A percentile compares a stretch with the other conserved stretches of the same genome.
These are phyloP conservation scores for Aegilops tauschii DNA, from an alignment of 176 grass and related monocot genomes.

Conservation along the genomic window DNA sequence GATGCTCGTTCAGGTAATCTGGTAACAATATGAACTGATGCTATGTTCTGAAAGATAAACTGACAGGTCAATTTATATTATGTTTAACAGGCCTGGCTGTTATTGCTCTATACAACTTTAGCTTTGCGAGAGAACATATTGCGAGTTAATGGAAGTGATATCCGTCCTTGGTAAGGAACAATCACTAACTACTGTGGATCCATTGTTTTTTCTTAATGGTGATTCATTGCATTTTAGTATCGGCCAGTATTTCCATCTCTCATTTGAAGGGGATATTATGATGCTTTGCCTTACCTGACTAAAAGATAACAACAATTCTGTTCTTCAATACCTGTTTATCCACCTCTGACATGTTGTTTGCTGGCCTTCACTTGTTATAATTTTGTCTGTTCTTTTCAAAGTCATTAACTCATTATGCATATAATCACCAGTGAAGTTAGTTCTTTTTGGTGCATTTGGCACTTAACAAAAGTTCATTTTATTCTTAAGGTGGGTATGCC, in stretches of 20 bases:
- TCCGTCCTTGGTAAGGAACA: conserved; percentile 73
- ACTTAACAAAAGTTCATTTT: conserved; percentile 13
- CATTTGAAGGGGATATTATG: conserved; percentile 40
- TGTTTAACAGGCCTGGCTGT: conserved; percentile 71
- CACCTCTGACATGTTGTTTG: conserved; percentile 1
- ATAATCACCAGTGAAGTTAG: not conserved
- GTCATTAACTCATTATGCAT: not conserved
- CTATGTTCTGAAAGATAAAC: conserved; percentile 19
- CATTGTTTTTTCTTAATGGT: not conserved
- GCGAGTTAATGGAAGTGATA: conserved; percentile 85
- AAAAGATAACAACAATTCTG: not conserved
- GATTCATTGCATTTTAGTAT: not conserved
- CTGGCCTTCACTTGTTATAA: not conserved
- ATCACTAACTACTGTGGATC: not conserved
- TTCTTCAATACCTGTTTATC: not conserved
- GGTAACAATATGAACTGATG: conserved; percentile 15
- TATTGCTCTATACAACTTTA: conserved; percentile 81
- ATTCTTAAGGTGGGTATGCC: conserved; percentile 83
- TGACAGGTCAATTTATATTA: conserved; percentile 27
- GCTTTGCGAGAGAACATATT: conserved; percentile 88
- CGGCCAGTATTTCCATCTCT: not conserved
- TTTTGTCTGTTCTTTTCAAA: not conserved
- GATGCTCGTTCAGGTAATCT: not conserved
- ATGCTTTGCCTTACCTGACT: not conserved
- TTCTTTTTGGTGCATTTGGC: not conserved